Percentiles rank a stretch among this genome's conserved stretches.
phyloP scores from a whole-genome alignment of 2,329 filamentous ascomycete genomes.

The Ceratocystis destructans region DNA sequence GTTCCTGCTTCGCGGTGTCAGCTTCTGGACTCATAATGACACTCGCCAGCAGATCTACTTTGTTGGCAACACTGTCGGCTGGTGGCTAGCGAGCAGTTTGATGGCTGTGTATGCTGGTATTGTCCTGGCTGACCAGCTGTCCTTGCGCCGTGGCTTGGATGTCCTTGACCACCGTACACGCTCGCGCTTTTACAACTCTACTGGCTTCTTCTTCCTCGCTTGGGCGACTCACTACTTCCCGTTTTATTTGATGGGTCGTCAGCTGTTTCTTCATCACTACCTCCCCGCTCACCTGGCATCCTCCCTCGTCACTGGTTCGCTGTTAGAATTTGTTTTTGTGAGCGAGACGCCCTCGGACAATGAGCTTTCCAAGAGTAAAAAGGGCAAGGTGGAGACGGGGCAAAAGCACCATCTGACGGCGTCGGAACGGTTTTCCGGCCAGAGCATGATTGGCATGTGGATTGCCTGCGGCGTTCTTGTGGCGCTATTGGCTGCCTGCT shows the following conservation, averaged over 20 bases:
- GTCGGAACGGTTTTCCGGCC: conserved; percentile 63
- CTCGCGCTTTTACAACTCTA: conserved; percentile 92
- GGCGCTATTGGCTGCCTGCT: conserved; percentile 54
- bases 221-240: conserved; percentile 97
- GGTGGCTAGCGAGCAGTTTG: conserved; percentile 90
- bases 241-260: conserved; percentile 95
- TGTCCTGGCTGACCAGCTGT: conserved; percentile 82
- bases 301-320: conserved; percentile 72
- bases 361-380: conserved; percentile 23
- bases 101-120: conserved; percentile 90
- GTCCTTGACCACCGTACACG: conserved; percentile 89
- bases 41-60: conserved; percentile 98
- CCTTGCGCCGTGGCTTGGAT: conserved; percentile 81
- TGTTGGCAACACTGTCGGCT: conserved; percentile 88
- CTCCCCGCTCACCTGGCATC: conserved; percentile 88
- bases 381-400: conserved; percentile 30
- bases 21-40: conserved; percentile 97
- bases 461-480: conserved; percentile 60
- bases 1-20: conserved; percentile 90
- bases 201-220: conserved; percentile 95
- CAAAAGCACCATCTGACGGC: conserved; percentile 57
- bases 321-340: conserved; percentile 94
- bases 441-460: conserved; percentile 69
- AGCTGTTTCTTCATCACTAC: conserved; percentile 97
- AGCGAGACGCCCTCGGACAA: conserved; percentile 38